Percentiles rank a stretch among this genome's conserved stretches.
Conservation (phyloP, 352 stramenopile genomes). For the Phytophthora citricola region DNA sequence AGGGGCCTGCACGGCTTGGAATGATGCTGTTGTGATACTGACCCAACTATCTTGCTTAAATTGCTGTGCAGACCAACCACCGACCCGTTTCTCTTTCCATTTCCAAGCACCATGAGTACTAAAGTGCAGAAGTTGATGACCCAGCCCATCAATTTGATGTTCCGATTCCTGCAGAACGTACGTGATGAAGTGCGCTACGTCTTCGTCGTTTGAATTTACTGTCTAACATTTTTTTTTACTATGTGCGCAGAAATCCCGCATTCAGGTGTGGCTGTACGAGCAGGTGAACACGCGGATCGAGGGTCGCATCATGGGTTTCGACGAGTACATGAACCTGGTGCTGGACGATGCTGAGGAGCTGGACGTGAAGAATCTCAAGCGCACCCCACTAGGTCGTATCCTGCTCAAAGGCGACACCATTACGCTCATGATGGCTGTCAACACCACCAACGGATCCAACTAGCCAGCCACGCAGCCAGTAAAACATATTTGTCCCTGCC, state of each 20-base stretch:
- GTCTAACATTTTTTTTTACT: conserved; percentile 21
- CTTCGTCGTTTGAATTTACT: not conserved
- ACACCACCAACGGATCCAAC: conserved; percentile 40
- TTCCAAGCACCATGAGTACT: conserved; percentile 77
- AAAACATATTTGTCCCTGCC: conserved; percentile 33
- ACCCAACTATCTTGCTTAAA: not conserved
- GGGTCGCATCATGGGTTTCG: conserved; percentile 98
- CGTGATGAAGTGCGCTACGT: conserved; percentile 21
- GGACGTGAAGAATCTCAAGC: conserved; percentile 95
- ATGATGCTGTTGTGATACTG: not conserved
- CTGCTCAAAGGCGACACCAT: conserved; percentile 99
- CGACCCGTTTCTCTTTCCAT: conserved; percentile 5
- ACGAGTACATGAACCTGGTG: conserved; percentile 99
- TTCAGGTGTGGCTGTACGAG: conserved; percentile 99
- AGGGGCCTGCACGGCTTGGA: not conserved
- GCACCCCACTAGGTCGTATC: conserved; percentile 95
- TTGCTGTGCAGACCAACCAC: conserved; percentile 24
- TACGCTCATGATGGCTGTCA: conserved; percentile 97
- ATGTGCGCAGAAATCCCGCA: conserved; percentile 89
- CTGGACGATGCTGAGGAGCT: conserved; percentile 98
- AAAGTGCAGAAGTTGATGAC: conserved; percentile 99
- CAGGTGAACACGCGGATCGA: conserved; percentile 98
- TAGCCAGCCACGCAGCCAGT: conserved; percentile 33
- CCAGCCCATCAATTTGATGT: conserved; percentile 99
- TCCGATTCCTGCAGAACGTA: conserved; percentile 98